These are phyloP conservation scores for Colletotrichum graminicola DNA, from an alignment of 2,329 filamentous ascomycete species.

Conservation along the genomic window DNA sequence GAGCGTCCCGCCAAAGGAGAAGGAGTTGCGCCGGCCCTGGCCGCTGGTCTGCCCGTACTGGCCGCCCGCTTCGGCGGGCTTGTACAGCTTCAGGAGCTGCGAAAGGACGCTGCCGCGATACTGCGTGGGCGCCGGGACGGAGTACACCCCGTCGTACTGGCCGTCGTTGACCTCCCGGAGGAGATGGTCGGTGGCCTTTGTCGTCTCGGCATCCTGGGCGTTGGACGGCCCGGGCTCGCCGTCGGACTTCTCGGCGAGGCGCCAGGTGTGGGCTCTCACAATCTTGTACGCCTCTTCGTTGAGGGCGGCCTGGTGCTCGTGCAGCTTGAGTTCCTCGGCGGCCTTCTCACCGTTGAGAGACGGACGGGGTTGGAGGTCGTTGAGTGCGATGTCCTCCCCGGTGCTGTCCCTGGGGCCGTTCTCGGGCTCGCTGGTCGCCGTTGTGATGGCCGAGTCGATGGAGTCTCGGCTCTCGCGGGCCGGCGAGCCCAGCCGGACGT, in stretches of 20 bases:
- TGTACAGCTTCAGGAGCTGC: conserved; percentile 61
- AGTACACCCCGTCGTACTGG: conserved; percentile 56
- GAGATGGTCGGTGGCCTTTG: conserved; percentile 23
- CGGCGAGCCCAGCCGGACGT: conserved; percentile 53
- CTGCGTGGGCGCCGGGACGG: conserved; percentile 55
- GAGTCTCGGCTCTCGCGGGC: conserved; percentile 53
- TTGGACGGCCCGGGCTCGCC: conserved; percentile 34
- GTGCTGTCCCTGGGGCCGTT: conserved; percentile 44
- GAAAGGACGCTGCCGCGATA: conserved; percentile 61
- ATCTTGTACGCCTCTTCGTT: conserved; percentile 57
- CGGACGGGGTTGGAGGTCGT: conserved; percentile 46
- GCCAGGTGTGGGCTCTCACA: conserved; percentile 57
- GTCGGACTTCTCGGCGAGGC: conserved; percentile 37
- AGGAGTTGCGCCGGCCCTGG: conserved; percentile 41
- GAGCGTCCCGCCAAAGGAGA: conserved; percentile 53
- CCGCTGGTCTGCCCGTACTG: conserved; percentile 36
- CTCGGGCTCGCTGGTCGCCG: conserved; percentile 47
- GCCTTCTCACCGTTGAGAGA: conserved; percentile 23
- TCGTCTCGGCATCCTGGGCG: conserved; percentile 21
- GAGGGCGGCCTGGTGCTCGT: conserved; percentile 46
- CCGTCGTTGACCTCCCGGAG: conserved; percentile 53
- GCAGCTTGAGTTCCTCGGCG: conserved; percentile 31
- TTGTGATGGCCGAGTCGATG: conserved; percentile 52
- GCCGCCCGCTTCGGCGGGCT: conserved; percentile 49
- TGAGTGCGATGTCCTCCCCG: conserved; percentile 48